These are phyloP conservation scores for Colletotrichum chrysophilum DNA, from an alignment of 2,329 filamentous ascomycete genomes.

Conservation along the genomic window DNA sequence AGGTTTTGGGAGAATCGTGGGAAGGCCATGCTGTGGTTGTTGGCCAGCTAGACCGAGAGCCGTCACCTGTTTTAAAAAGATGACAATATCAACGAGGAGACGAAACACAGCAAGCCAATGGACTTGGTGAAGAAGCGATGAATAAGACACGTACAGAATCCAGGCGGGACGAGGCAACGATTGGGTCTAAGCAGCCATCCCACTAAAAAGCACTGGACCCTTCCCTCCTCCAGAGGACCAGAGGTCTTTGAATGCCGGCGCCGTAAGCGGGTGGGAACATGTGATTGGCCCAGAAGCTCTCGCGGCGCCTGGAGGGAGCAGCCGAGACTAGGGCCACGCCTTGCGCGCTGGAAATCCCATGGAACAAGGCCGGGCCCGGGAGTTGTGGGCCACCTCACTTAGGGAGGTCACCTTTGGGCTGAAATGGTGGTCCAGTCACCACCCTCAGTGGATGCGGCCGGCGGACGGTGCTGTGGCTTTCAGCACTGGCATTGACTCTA, in stretches of 20 bases:
- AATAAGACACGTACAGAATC: constrained; percentile 12
- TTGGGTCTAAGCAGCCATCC: neutral
- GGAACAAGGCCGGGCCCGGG: constrained; percentile 5
- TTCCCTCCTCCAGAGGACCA: neutral
- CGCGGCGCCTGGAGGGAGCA: neutral
- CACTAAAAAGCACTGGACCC: neutral
- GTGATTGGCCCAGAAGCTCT: neutral
- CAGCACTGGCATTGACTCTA: neutral
- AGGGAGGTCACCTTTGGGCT: neutral
- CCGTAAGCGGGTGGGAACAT: constrained; percentile 1
- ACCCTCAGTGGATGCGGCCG: neutral
- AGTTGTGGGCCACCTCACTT: neutral
- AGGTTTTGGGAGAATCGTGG: neutral
- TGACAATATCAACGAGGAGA: neutral
- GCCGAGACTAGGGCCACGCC: constrained; percentile 10
- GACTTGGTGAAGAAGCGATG: neutral
- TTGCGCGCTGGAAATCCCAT: neutral
- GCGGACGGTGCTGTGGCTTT: neutral
- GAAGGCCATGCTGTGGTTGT: neutral
- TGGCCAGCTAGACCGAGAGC: too few relatives aligned
- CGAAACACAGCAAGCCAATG: neutral
- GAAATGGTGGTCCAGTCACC: neutral
- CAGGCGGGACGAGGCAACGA: neutral
- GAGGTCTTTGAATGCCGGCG: neutral
- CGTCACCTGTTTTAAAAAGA: neutral